A percentile compares a stretch with the other conserved stretches of the same genome.
These are phyloP conservation scores for Pythium grandisporangium DNA, from an alignment of 352 stramenopile species.

Conservation along the genomic window DNA sequence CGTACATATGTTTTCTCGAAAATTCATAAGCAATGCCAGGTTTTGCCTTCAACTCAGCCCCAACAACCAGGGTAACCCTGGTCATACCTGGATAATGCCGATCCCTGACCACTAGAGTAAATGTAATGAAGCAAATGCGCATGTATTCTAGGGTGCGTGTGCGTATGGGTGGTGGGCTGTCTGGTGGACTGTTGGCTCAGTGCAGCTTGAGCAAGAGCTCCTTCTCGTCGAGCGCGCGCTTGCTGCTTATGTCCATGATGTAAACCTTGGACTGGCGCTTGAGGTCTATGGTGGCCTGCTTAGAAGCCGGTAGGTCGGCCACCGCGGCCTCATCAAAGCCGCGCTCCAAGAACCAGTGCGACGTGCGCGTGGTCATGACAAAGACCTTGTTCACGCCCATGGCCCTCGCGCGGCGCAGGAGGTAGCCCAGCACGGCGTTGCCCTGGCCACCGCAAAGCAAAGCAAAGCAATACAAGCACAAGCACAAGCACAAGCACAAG, in stretches of 20 bases:
- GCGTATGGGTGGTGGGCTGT: conserved; percentile 5
- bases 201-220: conserved; percentile 68
- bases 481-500: neutral
- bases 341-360: conserved; percentile 97
- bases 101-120: too few relatives aligned
- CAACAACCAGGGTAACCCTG: too few relatives aligned
- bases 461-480: conserved; percentile 1
- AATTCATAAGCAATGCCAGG: too few relatives aligned
- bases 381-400: conserved; percentile 91
- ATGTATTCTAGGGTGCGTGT: too few relatives aligned
- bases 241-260: conserved; percentile 83
- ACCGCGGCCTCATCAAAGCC: conserved; percentile 90
- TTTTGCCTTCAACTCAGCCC: too few relatives aligned
- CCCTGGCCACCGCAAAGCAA: conserved; percentile 22
- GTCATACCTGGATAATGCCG: too few relatives aligned
- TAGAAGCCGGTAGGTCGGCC: conserved; percentile 77
- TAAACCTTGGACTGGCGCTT: conserved; percentile 85
- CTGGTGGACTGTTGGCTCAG: conserved; percentile 3
- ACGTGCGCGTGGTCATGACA: conserved; percentile 96
- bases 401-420: conserved; percentile 80
- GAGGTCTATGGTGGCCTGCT: conserved; percentile 67
- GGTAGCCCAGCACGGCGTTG: conserved; percentile 87
- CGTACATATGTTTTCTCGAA: too few relatives aligned
- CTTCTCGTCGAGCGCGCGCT: conserved; percentile 75
- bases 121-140: too few relatives aligned